phyloP scores from a whole-genome alignment of 2,329 filamentous ascomycete species.

The Penicillium crustosum region DNA sequence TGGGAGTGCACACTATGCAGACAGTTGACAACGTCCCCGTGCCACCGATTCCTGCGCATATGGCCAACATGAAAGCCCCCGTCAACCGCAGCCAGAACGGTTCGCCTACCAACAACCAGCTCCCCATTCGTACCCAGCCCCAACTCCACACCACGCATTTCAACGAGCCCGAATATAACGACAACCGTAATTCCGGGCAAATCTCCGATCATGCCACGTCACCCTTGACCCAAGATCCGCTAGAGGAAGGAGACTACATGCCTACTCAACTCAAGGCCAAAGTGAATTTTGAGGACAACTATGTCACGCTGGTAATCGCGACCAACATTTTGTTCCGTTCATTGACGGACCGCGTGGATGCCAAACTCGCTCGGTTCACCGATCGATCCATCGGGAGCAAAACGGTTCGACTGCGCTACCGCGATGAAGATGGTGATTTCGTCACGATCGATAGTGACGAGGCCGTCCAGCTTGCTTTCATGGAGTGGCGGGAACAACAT shows the following conservation, averaged over 20 bases:
- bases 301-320: conserved; percentile 91
- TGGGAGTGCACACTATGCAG: conserved; percentile 57
- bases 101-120: conserved; percentile 68
- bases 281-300: conserved; percentile 87
- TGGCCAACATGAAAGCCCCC: conserved; percentile 57
- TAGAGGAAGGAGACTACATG: conserved; percentile 44
- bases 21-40: conserved; percentile 63
- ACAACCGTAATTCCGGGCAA: conserved; percentile 28
- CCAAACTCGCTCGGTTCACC: conserved; percentile 85
- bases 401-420: conserved; percentile 82
- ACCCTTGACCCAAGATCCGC: conserved; percentile 34
- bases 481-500: conserved; percentile 84
- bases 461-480: conserved; percentile 92
- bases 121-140: conserved; percentile 61
- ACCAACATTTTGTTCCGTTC: conserved; percentile 95
- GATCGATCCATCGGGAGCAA: conserved; percentile 79
- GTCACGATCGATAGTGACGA: conserved; percentile 94
- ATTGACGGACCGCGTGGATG: conserved; percentile 91
- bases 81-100: conserved; percentile 77
- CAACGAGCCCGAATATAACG: conserved; percentile 42
- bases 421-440: conserved; percentile 88
- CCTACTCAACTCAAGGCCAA: conserved; percentile 89
- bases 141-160: conserved; percentile 41
- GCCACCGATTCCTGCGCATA: conserved; percentile 73
- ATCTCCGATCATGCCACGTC: conserved; percentile 35